Base-by-base conservation (phyloP, 176 grass and related monocot genomes). In the Oryza punctata region DNA sequence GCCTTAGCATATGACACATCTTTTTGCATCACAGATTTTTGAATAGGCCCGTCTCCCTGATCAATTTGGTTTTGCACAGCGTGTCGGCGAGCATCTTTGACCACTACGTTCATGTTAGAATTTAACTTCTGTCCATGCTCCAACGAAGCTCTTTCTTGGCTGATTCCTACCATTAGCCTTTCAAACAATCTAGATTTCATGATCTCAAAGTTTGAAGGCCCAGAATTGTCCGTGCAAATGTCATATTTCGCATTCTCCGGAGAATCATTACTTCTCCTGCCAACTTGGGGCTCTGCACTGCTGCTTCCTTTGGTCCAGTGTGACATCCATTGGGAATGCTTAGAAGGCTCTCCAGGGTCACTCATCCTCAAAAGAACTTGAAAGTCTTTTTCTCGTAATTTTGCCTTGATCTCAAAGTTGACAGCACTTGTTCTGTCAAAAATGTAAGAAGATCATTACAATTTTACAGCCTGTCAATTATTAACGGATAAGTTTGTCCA, bases 291-390 rank as follows among this genome's bases (percentile, higher is more conserved):
- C 43, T 63, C 54, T 65, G 73, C 44, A 65, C 65, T 92, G 65
- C 61, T 82, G 64, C 82, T 89, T 82, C 28, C 81, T 70, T 54
- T 85, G 49, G 74, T 78, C 95, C 95, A 97, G 78, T 33, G 88
- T 45, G 84, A 65, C 71, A 93, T 88, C 88, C 92, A 97, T 37
- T 67, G 79, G 38, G 85, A 89, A 33, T 86, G 83, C 69, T 86
- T 85, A 78, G 81, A 80, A 15, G 67, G 75, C 68, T 81, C 60
- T 28, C 71, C 75, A 63, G 26, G 72, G 45, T 86, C 76, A 75
- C 25, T 72, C 49, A 86, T 93, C 71, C 78, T 50, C 75, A 90
- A 57, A 26, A 88, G 2, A 86, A 93, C 69, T 57, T 86, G 75
- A 35, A 88, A 28, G 54, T 83, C 70, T 89, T 89, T 81, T 72